Conservation (phyloP, 352 stramenopile genomes). For the Phytophthora macrochlamydospora region DNA sequence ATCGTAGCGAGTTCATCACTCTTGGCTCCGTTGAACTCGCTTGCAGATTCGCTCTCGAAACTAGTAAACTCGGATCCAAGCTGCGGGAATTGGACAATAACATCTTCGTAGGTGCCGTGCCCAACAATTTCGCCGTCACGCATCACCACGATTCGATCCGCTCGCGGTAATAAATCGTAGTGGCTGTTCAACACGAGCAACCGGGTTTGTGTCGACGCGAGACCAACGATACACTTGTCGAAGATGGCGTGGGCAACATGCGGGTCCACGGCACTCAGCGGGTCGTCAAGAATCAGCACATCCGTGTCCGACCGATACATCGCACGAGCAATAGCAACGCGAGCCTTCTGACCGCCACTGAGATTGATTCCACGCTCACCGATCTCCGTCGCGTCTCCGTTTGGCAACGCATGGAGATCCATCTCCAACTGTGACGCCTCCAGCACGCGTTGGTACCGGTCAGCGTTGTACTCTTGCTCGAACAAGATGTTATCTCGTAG, state of each 20-base stretch:
- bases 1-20: no score
- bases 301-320: conserved; percentile 89
- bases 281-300: conserved; percentile 94
- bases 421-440: conserved; percentile 31
- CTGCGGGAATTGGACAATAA: conserved; percentile 44
- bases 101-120: conserved; percentile 69
- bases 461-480: conserved; percentile 28
- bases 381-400: conserved; percentile 53
- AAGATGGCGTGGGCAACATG: conserved; percentile 95
- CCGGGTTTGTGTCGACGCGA: conserved; percentile 71
- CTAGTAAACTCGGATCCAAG: conserved; percentile 3
- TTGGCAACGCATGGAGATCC: conserved; percentile 48
- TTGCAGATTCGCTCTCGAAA: not conserved
- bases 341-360: conserved; percentile 59
- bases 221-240: conserved; percentile 72
- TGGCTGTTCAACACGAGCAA: conserved; percentile 93
- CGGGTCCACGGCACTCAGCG: conserved; percentile 92
- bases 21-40: not conserved
- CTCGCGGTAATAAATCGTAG: conserved; percentile 82
- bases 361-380: conserved; percentile 60
- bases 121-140: conserved; percentile 74
- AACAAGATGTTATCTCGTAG: conserved; percentile 93
- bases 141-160: conserved; percentile 63
- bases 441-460: conserved; percentile 42
- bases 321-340: conserved; percentile 86